Base-by-base conservation (phyloP, 768 basidiomycete genomes). In the Mycena vulgaris region DNA sequence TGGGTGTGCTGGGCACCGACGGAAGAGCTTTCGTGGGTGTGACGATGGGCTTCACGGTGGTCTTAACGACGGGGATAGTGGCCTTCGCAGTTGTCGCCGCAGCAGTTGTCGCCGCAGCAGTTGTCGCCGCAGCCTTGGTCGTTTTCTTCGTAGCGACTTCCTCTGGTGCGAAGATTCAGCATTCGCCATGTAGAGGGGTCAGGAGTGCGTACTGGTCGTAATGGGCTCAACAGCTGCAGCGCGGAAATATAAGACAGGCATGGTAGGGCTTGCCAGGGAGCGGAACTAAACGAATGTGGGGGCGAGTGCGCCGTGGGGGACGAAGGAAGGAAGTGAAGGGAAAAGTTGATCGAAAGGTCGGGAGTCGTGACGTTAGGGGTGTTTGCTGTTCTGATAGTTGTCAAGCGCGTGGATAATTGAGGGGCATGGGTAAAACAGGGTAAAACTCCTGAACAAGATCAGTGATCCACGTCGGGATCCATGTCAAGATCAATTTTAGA, bases 261-360 rank as follows among this genome's bases (percentile, higher is more conserved):
- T 68, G 21, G 21, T 10, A n/a, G n/a, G n/a, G n/a, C n/a, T n/a
- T n/a, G n/a, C n/a, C n/a, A n/a, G n/a, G n/a, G n/a, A n/a, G n/a
- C n/a, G n/a, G 25, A 48, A 58, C 10, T 6, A 68, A 68, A 62
- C 40, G 67, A 62, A 51, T 55, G 67, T 62, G 67, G 51, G 51
- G 51, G 57, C 13, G n/a, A 39, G 64, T 48, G 42, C 25, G 48
- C 25, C 40, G 63, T 45, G 53, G 40, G 21, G 21, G 10, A n/a
- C n/a, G 52, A 28, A 17, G 30, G 55, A 28, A 47, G 28, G 35
- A 49, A 47, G 25, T 21, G 28, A 55, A 56, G 39, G 39, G 39
- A 42, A 47, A 16, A 11, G 39, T 39, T 39, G 39, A 39, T 39
- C 39, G 39, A 35, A 35, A 39, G 10, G 7, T 16, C 10, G 17